A percentile compares a stretch with the other conserved stretches of the same genome.
Conservation (phyloP, 257 asterid species). For the Marsdenia floribunda region DNA sequence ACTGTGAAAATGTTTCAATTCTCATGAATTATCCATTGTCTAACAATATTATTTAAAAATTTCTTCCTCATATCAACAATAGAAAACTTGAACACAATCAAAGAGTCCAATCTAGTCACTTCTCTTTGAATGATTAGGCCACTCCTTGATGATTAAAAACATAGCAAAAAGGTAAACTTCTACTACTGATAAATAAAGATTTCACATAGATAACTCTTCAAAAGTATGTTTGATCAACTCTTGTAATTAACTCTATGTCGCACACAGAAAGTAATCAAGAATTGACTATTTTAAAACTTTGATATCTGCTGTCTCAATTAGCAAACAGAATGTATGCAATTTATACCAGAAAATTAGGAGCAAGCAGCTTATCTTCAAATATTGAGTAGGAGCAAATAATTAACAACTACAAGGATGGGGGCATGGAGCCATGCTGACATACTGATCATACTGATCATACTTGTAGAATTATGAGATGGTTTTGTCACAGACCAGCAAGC, state of each 20-base stretch:
- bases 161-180: neutral
- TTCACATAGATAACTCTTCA: neutral
- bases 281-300: neutral
- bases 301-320: neutral
- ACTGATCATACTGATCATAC: neutral
- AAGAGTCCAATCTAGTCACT: neutral
- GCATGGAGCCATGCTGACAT: neutral
- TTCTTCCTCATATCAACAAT: neutral
- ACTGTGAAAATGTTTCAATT: neutral
- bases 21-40: neutral
- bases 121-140: neutral
- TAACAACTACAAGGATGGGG: neutral
- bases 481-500: too few relatives aligned
- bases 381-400: neutral
- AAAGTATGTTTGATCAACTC: neutral
- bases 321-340: neutral
- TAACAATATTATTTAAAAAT: neutral
- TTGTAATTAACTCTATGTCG: neutral
- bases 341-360: neutral
- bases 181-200: neutral
- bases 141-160: neutral
- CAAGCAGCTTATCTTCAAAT: neutral
- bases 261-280: neutral
- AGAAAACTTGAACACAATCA: neutral
- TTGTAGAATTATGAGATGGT: too few relatives aligned